Conservation (phyloP, 495 filamentous ascomycete genomes). For the Glonium stellatum region DNA sequence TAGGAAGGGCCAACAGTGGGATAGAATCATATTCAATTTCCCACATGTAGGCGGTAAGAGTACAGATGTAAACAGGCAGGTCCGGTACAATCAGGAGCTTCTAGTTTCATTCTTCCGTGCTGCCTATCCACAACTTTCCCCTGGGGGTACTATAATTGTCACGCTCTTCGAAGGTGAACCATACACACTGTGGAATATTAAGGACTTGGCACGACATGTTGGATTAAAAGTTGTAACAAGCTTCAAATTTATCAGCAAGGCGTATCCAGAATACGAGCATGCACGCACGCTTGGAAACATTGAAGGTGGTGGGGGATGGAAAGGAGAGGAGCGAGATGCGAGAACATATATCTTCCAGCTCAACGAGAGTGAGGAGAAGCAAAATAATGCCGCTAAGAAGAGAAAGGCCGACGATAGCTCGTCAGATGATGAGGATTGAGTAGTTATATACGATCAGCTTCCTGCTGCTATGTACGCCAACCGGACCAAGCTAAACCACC, state of each 20-base stretch:
- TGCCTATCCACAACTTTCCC: background rate
- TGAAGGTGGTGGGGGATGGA: constrained; percentile 42
- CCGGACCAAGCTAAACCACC: background rate
- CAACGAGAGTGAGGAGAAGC: constrained; percentile 19
- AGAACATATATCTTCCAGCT: constrained; percentile 36
- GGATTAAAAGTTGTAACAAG: constrained; percentile 70
- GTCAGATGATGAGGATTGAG: constrained; percentile 7
- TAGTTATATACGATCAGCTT: background rate
- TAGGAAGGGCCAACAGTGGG: constrained; percentile 43
- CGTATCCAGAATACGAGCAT: constrained; percentile 82
- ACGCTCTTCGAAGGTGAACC: constrained; percentile 89
- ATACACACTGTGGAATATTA: constrained; percentile 91
- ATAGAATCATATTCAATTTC: constrained; percentile 88
- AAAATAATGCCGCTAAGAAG: constrained; percentile 7
- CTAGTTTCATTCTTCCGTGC: constrained; percentile 18
- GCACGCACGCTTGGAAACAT: constrained; percentile 80
- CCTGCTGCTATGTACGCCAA: background rate
- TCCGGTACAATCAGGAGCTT: constrained; percentile 70
- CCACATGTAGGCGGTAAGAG: constrained; percentile 88
- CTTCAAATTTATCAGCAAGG: constrained; percentile 65
- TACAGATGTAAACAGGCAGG: constrained; percentile 90
- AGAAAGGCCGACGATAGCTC: constrained; percentile 4
- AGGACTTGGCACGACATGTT: constrained; percentile 71
- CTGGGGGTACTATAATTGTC: constrained; percentile 62
- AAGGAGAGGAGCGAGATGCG: constrained; percentile 46